Base-by-base conservation (phyloP, 257 asterid genomes). In the Apocynum venetum region DNA sequence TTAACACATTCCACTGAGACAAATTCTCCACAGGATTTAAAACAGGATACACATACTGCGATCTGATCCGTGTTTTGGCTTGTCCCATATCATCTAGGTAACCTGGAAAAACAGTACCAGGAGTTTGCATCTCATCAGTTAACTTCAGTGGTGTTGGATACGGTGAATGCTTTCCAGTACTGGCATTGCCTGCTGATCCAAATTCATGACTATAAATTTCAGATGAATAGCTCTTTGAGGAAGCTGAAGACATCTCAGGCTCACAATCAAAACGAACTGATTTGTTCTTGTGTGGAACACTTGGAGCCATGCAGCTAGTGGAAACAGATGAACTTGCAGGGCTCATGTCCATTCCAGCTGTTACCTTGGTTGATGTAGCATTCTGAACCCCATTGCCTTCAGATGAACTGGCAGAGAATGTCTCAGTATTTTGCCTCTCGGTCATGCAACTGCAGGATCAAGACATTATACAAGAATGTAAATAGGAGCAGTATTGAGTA, bases 41-140 rank as follows among this genome's bases (percentile, higher is more conserved):
- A 68, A 80, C 88, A 57, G 97, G 53, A 75, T 91, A 86, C 74
- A 89, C 91, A 65, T 83, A 89, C 78, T 91, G 97, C 80, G 97
- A 85, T 81, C 97, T 85, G 82, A 89, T 85, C 81, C 87, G 84
- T 48, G 82, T 56, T 80, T 85, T 92, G 51, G 86, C 88, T 79
- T 84, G 86, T 13, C 83, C 89, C 70, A 69, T 60, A 35, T 82
- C 76, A 82, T 91, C 83, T 76, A 83, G 46, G 77, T 87, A 83
- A 75, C 89, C 82, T 69, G 98, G 91, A 81, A 89, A 94, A 79
- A 87, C 90, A 82, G 98, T 91, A 61, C 97, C 98, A 46, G 98
- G 97, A 20, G 97, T 92, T 80, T 92, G 93, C 97, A 94, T 89
- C 86, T 91, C 97, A 82, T 89, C 96, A 59, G 84, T 85, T 71